Evolutionary conservation across 352 stramenopile species (phyloP).

Genomic region (Globisporangium splendens): DNA sequence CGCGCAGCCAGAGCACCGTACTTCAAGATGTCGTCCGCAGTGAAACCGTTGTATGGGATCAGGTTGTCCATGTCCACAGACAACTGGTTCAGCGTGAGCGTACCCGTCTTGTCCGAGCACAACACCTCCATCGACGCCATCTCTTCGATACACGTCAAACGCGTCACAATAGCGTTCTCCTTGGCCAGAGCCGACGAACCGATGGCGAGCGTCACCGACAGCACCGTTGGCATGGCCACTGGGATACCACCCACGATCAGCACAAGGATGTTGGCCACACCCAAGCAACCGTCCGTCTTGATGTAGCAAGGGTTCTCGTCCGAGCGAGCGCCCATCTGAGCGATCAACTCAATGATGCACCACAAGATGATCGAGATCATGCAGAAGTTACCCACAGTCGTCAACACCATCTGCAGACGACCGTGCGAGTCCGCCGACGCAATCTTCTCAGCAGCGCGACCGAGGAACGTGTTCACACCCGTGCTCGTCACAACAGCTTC

Average conservation of each 20-base stretch:
- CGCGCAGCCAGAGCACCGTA: slow-evolving; percentile 55
- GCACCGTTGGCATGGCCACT: slow-evolving; percentile 92
- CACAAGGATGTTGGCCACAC: slow-evolving; percentile 78
- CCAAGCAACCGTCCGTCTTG: slow-evolving; percentile 64
- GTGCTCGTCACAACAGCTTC: slow-evolving; percentile 89
- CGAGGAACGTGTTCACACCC: slow-evolving; percentile 89
- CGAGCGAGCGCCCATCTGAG: slow-evolving; percentile 69
- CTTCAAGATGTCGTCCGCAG: slow-evolving; percentile 53
- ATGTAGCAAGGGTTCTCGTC: slow-evolving; percentile 84
- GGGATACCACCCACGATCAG: slow-evolving; percentile 92
- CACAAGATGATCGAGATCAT: slow-evolving; percentile 85
- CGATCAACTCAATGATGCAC: slow-evolving; percentile 84
- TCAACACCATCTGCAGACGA: slow-evolving; percentile 90
- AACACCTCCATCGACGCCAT: slow-evolving; percentile 91
- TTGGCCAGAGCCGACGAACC: slow-evolving; percentile 86
- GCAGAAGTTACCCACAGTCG: slow-evolving; percentile 91
- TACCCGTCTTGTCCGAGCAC: slow-evolving; percentile 95
- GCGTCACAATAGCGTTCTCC: slow-evolving; percentile 91
- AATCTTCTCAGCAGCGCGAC: slow-evolving; percentile 84
- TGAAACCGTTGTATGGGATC: slow-evolving; percentile 71
- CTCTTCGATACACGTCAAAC: slow-evolving; percentile 91
- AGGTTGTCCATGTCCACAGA: slow-evolving; percentile 89
- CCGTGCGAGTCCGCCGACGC: slow-evolving; percentile 63
- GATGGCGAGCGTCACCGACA: slow-evolving; percentile 90
- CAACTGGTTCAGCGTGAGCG: slow-evolving; percentile 95